Conservation (phyloP, 139 green algal species). For the Chlamydomonas eustigma region DNA sequence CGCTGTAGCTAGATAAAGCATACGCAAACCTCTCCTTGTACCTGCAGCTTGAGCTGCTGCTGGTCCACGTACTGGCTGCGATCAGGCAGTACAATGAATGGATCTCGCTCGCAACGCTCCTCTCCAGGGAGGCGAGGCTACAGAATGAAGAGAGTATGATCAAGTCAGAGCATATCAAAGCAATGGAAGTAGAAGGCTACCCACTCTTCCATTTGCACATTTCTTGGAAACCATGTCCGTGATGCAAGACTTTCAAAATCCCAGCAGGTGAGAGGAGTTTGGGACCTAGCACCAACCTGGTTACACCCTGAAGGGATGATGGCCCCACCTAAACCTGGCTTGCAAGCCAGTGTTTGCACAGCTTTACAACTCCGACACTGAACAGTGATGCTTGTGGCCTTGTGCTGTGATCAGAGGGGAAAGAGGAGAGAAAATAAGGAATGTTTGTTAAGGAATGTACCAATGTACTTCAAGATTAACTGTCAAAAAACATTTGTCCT, state of each 20-base stretch:
- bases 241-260: too few species aligned
- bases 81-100: constrained; percentile 80
- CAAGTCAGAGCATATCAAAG: too few species aligned
- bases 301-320: constrained; percentile 58
- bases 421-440: neutral
- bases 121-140: constrained; percentile 16
- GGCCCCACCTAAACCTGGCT: constrained; percentile 78
- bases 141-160: neutral
- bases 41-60: constrained; percentile 95
- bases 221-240: too few species aligned
- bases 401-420: constrained; percentile 59
- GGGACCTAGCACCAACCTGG: too few species aligned
- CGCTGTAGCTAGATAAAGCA: too few species aligned
- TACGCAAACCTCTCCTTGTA: constrained; percentile 15
- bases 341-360: constrained; percentile 60
- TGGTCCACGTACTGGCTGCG: constrained; percentile 86
- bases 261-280: too few species aligned
- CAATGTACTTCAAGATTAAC: too few species aligned
- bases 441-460: too few species aligned
- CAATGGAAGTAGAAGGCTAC: too few species aligned
- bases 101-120: constrained; percentile 71
- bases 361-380: constrained; percentile 84
- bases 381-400: constrained; percentile 86
- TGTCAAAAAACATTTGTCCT: too few species aligned
- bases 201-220: too few species aligned